Percentiles rank a stretch among this genome's conserved stretches.
Conservation (phyloP, 805 yeast genomes). For the Yamadazyma philogaea region DNA sequence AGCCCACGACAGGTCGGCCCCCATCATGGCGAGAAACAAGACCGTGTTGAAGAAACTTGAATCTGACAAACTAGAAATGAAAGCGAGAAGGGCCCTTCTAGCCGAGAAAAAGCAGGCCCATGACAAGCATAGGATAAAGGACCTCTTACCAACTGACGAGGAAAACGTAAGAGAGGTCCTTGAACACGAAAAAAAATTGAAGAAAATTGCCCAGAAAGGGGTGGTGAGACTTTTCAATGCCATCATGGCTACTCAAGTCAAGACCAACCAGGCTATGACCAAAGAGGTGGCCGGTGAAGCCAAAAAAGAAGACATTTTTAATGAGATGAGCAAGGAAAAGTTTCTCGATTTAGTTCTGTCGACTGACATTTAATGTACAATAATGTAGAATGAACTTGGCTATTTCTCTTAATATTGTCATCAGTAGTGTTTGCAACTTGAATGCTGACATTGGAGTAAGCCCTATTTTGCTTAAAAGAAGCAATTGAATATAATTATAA, state of each 20-base stretch:
- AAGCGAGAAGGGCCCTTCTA: slow-evolving; percentile 68
- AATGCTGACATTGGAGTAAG: too few relatives aligned
- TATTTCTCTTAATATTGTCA: too few relatives aligned
- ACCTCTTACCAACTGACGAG: slow-evolving; percentile 62
- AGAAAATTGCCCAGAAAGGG: slow-evolving; percentile 84
- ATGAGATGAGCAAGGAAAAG: slow-evolving; percentile 83
- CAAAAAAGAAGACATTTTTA: slow-evolving; percentile 59
- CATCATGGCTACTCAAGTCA: slow-evolving; percentile 71
- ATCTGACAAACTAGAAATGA: slow-evolving; percentile 74
- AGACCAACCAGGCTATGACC: slow-evolving; percentile 49
- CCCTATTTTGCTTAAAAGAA: too few relatives aligned
- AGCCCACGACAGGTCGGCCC: slow-evolving; percentile 85
- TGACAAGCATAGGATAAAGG: slow-evolving; percentile 64
- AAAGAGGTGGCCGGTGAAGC: slow-evolving; percentile 43
- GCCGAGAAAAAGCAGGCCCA: slow-evolving; percentile 68
- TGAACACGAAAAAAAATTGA: slow-evolving; percentile 65
- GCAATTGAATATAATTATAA: too few relatives aligned
- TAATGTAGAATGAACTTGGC: slow-evolving; percentile 21
- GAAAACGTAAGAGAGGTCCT: slow-evolving; percentile 54
- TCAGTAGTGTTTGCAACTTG: too few relatives aligned
- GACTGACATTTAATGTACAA: slow-evolving; percentile 6
- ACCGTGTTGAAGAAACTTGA: slow-evolving; percentile 68
- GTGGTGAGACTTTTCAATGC: slow-evolving; percentile 84
- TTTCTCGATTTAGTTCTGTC: slow-evolving; percentile 72
- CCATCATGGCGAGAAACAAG: slow-evolving; percentile 84